Evolutionary conservation across 495 filamentous ascomycete species (phyloP), one percentile per base, ranked within the genome.

Genomic region (Pyrenula massariospora): DNA sequence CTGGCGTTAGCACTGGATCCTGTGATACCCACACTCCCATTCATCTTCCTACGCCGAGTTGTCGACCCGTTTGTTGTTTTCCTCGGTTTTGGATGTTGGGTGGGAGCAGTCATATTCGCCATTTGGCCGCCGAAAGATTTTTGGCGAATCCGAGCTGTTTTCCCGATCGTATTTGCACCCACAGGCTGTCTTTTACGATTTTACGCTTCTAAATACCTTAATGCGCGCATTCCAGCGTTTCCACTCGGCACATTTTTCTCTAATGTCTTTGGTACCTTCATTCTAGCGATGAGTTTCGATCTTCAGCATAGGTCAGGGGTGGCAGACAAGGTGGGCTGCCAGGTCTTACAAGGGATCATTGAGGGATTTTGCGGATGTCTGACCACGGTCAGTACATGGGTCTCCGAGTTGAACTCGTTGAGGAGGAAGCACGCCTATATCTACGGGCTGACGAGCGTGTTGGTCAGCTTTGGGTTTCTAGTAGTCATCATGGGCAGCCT

Each of bases 311-410:
- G 12, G 2, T 22, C 56, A 15, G 11, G 24, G 2, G 36, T 53
- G 1, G 54, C 57, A 1, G 52, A 63, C 25, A 8, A 65, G 66
- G 77, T 80, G 31, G 82, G 83, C 23, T 93, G 90, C 64, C 88
- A 91, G 74, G 82, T 95, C 2, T 66, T 95, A 60, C 84, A 88
- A 65, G 91, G 91, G 3, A 71, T 95, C 22, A 79, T 85, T 71
- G 91, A 96, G 73, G 92, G 92, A 52, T 94, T 96, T 62, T 96
- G 91, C 66, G 92, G 92, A 10, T 85, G 85, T 59, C 71, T 89
- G 63, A 96, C 91, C 11, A 97, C 92, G 10, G 82, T 97, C n/a
- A 91, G 86, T 62, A 96, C 91, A 3, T 96, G 90, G 89, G 86
- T 93, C 12, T 70, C 74, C 10, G 92, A 97, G 75, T 63, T 96